Evolutionary conservation across 1,284 basidiomycete species (phyloP).

Genomic region (Moesziomyces antarcticus): DNA sequence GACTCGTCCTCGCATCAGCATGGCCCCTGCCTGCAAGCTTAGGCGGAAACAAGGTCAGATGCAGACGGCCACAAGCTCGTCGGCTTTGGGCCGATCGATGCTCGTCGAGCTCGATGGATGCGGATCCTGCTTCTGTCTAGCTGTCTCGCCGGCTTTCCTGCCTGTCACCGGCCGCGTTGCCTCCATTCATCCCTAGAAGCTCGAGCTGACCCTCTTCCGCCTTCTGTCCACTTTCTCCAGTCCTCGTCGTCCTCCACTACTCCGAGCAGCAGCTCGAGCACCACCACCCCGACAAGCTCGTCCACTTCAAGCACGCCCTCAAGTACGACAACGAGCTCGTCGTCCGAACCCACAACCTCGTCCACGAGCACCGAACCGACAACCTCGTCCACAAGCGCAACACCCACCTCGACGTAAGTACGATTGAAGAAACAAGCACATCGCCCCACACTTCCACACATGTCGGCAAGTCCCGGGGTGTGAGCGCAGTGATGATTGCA

Average conservation of each 20-base stretch:
- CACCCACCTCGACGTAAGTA: conserved; percentile 46
- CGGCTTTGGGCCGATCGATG: not conserved
- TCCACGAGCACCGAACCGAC: conserved; percentile 14
- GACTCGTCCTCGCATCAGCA: conserved; percentile 22
- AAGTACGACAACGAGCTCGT: conserved; percentile 6
- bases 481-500: conserved; percentile 22
- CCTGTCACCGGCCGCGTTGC: too few relatives aligned
- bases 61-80: conserved; percentile 7
- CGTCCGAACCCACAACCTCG: conserved; percentile 6
- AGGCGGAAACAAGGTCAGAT: conserved; percentile 25
- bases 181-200: not conserved
- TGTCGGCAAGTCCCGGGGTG: conserved; percentile 1
- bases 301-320: conserved; percentile 7
- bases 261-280: conserved; percentile 13
- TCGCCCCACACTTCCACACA: not conserved
- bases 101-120: conserved; percentile 3
- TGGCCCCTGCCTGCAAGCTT: conserved; percentile 27
- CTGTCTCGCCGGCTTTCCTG: not conserved
- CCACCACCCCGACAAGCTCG: conserved; percentile 10
- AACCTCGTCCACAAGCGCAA: conserved; percentile 26
- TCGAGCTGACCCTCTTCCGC: not conserved
- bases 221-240: conserved; percentile 5
- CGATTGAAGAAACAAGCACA: not conserved
- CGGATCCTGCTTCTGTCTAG: conserved; percentile 1
- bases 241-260: conserved; percentile 15